Evolutionary conservation across 371 early-diverging fungal species (phyloP), one percentile per base, ranked within the genome.

Genomic region (Blakeslea trispora): DNA sequence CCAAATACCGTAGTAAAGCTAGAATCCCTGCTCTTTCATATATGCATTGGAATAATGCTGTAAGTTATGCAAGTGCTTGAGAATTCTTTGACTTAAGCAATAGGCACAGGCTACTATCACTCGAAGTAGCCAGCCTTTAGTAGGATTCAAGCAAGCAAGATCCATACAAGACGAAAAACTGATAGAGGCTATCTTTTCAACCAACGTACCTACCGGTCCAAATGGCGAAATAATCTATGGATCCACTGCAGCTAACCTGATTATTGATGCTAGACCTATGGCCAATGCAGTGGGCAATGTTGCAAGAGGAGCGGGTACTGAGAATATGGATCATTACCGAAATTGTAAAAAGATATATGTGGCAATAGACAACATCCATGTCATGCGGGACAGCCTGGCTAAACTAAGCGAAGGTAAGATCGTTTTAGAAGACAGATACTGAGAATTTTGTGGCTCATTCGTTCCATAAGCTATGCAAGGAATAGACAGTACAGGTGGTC

Each of bases 351-450:
- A 93, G 50, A 79, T 77, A 46, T 94, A 91, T 65, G 81, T 94
- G 63, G 94, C 94, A 0, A 96, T 98, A 57, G 97, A 95, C 55
- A 98, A 98, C 64, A 98, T 98, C 61, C 99, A 98, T 63, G 96
- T 96, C 8, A 93, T 98, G 86, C 75, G 98, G 28, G 96, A 94
- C 45, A 90, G 91, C 57, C 66, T 94, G 59, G 82, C 84, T 55
- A 89, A 87, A 57, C 67, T 97, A 46, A 82, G 91, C 18, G 96
- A 95, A 63, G 92, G 90, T 90, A 81, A n/a, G n/a, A n/a, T n/a
- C n/a, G n/a, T n/a, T n/a, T n/a, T n/a, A n/a, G n/a, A n/a, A n/a
- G n/a, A n/a, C n/a, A n/a, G n/a, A n/a, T n/a, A n/a, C n/a, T n/a
- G n/a, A n/a, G n/a, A n/a, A n/a, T n/a, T n/a, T n/a, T n/a, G 3